Percentiles rank a stretch among this genome's conserved stretches.
Evolutionary conservation across 2,329 filamentous ascomycete genomes (phyloP).

Genomic region (Fusarium annulatum): DNA sequence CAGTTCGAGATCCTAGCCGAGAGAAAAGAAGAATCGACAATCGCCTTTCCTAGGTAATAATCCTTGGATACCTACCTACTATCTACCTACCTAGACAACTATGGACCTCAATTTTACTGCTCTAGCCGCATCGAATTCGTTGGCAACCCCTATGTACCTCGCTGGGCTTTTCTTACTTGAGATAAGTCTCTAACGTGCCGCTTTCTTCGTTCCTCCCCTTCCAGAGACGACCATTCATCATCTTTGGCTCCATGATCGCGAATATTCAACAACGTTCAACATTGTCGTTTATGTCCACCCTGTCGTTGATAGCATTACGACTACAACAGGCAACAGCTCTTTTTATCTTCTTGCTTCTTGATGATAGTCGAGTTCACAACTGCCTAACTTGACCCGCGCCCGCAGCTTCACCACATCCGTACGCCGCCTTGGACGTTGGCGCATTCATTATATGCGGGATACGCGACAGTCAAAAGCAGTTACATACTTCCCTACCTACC

Average conservation of each 20-base stretch:
- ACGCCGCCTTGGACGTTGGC: background rate
- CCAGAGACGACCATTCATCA: conserved; percentile 1
- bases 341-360: conserved; percentile 21
- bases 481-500: background rate
- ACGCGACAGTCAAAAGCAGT: conserved; percentile 7
- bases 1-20: background rate
- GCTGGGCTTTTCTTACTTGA: background rate
- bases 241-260: background rate
- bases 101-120: background rate
- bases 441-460: conserved; percentile 7
- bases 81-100: background rate
- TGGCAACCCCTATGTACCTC: background rate
- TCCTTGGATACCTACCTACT: background rate
- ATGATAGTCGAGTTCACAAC: background rate
- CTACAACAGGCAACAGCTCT: conserved; percentile 32
- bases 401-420: background rate
- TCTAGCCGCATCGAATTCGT: background rate
- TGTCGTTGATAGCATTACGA: conserved; percentile 21
- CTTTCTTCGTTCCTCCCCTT: background rate
- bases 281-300: conserved; percentile 11
- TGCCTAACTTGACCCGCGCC: conserved; percentile 12
- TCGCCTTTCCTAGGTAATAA: background rate
- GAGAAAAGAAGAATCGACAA: background rate
- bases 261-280: conserved; percentile 1
- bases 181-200: background rate